phyloP scores from a whole-genome alignment of 2,329 filamentous ascomycete genomes.

The Pestalotiopsis sp. region DNA sequence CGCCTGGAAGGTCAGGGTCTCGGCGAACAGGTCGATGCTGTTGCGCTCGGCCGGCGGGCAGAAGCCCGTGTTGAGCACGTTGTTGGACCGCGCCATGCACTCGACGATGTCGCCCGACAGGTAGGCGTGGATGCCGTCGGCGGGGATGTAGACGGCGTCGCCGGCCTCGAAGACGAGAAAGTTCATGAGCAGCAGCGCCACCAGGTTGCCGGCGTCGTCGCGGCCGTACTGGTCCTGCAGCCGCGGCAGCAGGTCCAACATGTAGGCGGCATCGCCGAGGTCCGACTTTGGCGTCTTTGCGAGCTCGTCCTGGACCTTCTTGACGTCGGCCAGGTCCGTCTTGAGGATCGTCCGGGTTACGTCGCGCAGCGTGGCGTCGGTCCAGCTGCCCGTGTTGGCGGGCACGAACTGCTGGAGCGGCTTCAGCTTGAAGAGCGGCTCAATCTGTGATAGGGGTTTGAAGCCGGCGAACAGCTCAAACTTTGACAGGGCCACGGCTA shows the following conservation, averaged over 20 bases:
- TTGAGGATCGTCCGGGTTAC: conserved; percentile 59
- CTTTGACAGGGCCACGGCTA: conserved; percentile 70
- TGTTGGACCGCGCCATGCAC: conserved; percentile 77
- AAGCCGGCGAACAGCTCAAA: conserved; percentile 80
- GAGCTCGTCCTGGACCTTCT: conserved; percentile 55
- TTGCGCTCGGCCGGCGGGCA: conserved; percentile 69
- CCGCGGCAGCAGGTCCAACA: conserved; percentile 66
- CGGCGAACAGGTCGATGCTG: conserved; percentile 64
- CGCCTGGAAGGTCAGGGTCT: conserved; percentile 65
- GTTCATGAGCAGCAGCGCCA: conserved; percentile 76
- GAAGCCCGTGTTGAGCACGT: conserved; percentile 76
- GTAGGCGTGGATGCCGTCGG: conserved; percentile 76
- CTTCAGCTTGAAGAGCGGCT: conserved; percentile 59
- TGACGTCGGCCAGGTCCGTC: conserved; percentile 54
- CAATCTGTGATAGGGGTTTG: conserved; percentile 66
- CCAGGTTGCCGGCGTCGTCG: conserved; percentile 67
- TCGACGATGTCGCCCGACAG: conserved; percentile 75
- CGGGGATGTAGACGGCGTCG: conserved; percentile 71
- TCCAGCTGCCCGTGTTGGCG: conserved; percentile 46
- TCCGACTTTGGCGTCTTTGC: conserved; percentile 47
- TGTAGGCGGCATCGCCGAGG: conserved; percentile 57
- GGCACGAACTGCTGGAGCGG: conserved; percentile 59
- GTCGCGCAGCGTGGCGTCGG: conserved; percentile 59
- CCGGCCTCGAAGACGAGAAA: conserved; percentile 68
- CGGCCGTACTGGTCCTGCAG: conserved; percentile 67